Base-by-base conservation (phyloP, 2,329 filamentous ascomycete species). In the Botrytis squamosa region DNA sequence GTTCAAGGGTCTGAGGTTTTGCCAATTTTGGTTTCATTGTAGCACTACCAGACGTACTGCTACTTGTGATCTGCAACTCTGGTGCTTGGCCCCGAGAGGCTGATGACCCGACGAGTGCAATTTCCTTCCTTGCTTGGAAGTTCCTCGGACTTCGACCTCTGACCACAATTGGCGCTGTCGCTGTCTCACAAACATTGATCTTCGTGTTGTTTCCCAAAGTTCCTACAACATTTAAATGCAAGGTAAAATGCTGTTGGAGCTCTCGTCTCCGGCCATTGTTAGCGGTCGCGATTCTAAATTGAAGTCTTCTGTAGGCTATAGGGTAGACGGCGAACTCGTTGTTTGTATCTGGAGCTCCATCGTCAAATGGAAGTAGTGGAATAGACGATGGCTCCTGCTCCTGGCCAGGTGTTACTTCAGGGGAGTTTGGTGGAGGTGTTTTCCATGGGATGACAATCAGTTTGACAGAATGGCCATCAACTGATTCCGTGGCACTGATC, bases 401-500 rank as follows among this genome's bases (percentile, higher is more conserved):
- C 0, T 85, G 85, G 2, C 85, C 85, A 75, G 91, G 89, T 75
- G 84, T 86, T 74, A 90, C 86, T 76, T 92, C 89, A n/a, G 90
- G 87, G 5, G 91, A 89, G 83, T 91, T 93, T 69, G 93, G 93
- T 42, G 92, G 93, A 1, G 94, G 95, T 2, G 95, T 98, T 85
- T 98, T 98, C 95, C 95, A 98, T 1, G 95, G 95, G 74, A 98
- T 97, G 12, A 96, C 96, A 76, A 98, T 98, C 75, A 98, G 91
- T 79, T 97, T 95, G 62, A 98, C 94, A 0, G 93, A 85, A 78
- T 97, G 95, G 49, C 94, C 93, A 81, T 98, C 95, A 25, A 97
- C 94, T 2, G 95, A 98, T 82, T 98, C 95, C 67, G 94, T 97
- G 14, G 95, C 95, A 8, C 94, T 97, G 65, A 98, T 93, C 71